These are phyloP conservation scores for Citrus sinensis DNA, from an alignment of 345 rosid species.

Conservation along the genomic window DNA sequence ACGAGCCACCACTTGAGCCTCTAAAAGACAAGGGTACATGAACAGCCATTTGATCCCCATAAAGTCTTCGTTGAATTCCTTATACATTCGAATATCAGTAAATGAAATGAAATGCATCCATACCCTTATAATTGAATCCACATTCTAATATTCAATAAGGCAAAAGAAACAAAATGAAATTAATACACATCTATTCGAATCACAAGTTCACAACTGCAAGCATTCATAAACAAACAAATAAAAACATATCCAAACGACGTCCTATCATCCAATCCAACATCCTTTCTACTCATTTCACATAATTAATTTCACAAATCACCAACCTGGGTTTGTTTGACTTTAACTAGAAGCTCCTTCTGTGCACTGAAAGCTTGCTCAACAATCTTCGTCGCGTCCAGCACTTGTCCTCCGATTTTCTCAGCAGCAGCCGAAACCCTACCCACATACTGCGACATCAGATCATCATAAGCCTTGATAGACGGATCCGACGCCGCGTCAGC, in stretches of 20 bases:
- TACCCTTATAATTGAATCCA: too few relatives aligned
- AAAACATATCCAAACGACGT: neutral
- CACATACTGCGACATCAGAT: conserved; percentile 50
- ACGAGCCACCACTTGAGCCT: too few relatives aligned
- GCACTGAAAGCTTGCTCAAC: conserved; percentile 59
- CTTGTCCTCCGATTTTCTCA: conserved; percentile 90
- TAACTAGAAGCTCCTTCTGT: conserved; percentile 66
- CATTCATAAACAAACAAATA: neutral
- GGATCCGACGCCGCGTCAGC: conserved; percentile 51
- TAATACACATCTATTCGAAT: neutral
- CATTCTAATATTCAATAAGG: too few relatives aligned
- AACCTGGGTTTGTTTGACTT: conserved; percentile 71
- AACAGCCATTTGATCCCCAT: too few relatives aligned
- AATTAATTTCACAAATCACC: neutral
- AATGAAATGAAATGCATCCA: too few relatives aligned
- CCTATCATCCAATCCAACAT: neutral
- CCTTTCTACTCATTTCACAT: neutral
- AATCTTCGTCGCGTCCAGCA: conserved; percentile 64
- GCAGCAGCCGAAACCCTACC: conserved; percentile 63
- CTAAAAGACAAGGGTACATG: too few relatives aligned
- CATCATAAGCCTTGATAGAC: conserved; percentile 73
- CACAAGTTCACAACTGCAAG: neutral
- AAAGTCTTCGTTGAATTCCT: too few relatives aligned
- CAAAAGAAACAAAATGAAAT: too few relatives aligned
- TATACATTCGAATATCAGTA: too few relatives aligned